phyloP scores from a whole-genome alignment of 768 basidiomycete species.

The Amanita polypyramis region DNA sequence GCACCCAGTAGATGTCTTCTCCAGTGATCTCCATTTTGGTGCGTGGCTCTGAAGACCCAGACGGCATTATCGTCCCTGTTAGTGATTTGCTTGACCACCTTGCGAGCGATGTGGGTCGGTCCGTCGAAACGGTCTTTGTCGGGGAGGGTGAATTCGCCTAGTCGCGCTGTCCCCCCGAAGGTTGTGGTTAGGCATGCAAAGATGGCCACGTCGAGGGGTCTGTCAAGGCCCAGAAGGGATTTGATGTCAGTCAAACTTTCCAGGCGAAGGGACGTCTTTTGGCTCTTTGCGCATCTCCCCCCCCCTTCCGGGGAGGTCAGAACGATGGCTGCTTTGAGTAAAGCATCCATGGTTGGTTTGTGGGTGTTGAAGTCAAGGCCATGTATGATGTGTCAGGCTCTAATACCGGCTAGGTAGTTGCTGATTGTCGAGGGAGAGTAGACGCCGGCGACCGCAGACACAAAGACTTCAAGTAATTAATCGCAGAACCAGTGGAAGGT shows the following conservation, averaged over 20 bases:
- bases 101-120: slow-evolving; percentile 16
- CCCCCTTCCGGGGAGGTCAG: slow-evolving; percentile 23
- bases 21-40: slow-evolving; percentile 18
- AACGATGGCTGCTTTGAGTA: slow-evolving; percentile 19
- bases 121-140: slow-evolving; percentile 20
- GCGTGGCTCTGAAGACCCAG: slow-evolving; percentile 17
- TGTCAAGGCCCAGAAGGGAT: slow-evolving; percentile 16
- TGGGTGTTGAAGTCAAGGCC: slow-evolving; percentile 21
- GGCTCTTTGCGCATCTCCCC: slow-evolving; percentile 15
- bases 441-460: slow-evolving; percentile 19
- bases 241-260: neutral
- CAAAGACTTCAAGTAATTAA: slow-evolving; percentile 19
- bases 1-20: slow-evolving; percentile 22
- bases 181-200: slow-evolving; percentile 26
- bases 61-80: slow-evolving; percentile 17
- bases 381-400: slow-evolving; percentile 39
- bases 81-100: slow-evolving; percentile 9
- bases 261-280: slow-evolving; percentile 21
- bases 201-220: slow-evolving; percentile 23
- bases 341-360: slow-evolving; percentile 14
- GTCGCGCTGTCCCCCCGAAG: slow-evolving; percentile 23
- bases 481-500: slow-evolving; percentile 32
- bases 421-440: slow-evolving; percentile 22
- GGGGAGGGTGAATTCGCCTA: slow-evolving; percentile 29
- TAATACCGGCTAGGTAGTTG: slow-evolving; percentile 27